phyloP scores from a whole-genome alignment of 208 protist genomes.

The Wallacemonas sp. region DNA sequence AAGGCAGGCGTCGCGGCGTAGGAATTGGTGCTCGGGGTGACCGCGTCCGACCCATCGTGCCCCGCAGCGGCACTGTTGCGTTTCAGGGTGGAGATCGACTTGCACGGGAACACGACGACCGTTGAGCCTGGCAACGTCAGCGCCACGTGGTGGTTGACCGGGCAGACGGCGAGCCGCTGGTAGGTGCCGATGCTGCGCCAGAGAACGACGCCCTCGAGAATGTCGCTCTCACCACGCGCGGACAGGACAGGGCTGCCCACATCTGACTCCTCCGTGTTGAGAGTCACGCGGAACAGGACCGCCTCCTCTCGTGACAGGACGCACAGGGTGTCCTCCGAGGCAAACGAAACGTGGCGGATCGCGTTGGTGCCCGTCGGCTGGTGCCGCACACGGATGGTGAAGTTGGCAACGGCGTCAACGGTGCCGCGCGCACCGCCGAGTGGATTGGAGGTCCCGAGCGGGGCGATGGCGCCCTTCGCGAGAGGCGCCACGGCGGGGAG shows the following conservation, averaged over 20 bases:
- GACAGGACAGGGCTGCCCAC: no score
- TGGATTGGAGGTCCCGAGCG: background rate
- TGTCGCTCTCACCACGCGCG: background rate
- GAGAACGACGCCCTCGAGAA: conserved; percentile 33
- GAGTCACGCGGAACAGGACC: conserved; percentile 29
- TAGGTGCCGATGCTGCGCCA: conserved; percentile 75
- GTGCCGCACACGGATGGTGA: conserved; percentile 7
- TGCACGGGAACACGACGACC: conserved; percentile 66
- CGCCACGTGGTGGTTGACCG: conserved; percentile 61
- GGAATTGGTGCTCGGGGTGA: conserved; percentile 15
- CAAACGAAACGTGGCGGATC: conserved; percentile 24
- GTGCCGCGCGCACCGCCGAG: background rate
- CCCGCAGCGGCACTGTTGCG: no score
- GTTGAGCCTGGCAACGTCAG: conserved; percentile 49
- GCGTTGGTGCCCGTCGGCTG: background rate
- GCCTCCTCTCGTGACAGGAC: conserved; percentile 40
- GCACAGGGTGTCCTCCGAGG: conserved; percentile 39
- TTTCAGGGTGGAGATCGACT: background rate
- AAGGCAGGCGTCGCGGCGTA: conserved; percentile 27
- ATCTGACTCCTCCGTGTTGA: background rate
- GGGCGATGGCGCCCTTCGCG: conserved; percentile 7
- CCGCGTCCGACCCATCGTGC: conserved; percentile 5
- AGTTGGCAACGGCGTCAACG: background rate
- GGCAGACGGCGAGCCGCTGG: conserved; percentile 62
- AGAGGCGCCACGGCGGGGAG: conserved; percentile 5